phyloP scores from a whole-genome alignment of 768 basidiomycete species.

The Macrolepiota dolichaula region DNA sequence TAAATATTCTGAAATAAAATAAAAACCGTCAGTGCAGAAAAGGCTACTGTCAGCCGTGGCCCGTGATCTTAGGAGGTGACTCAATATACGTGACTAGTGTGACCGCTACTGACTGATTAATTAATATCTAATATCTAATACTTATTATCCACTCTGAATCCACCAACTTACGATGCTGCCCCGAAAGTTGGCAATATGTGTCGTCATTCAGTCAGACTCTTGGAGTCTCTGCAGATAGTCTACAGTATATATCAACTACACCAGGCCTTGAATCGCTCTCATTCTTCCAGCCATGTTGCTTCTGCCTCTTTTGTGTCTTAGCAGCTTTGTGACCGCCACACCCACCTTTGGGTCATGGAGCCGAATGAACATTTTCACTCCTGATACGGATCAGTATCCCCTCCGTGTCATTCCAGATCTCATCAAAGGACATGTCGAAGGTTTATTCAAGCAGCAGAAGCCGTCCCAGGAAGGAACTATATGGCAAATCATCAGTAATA shows the following conservation, averaged over 20 bases:
- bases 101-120: too few relatives aligned
- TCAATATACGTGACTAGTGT: neutral
- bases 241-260: neutral
- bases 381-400: neutral
- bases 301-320: neutral
- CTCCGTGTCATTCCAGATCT: neutral
- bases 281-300: neutral
- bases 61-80: neutral
- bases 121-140: too few relatives aligned
- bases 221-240: neutral
- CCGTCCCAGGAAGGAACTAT: constrained; percentile 8
- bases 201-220: constrained; percentile 10
- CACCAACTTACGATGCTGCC: neutral
- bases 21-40: too few relatives aligned
- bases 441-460: neutral
- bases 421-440: neutral
- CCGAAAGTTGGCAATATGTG: neutral
- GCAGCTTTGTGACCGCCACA: neutral
- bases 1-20: neutral
- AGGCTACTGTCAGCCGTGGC: too few relatives aligned
- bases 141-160: too few relatives aligned
- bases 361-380: neutral
- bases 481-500: constrained; percentile 14
- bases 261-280: too few relatives aligned
- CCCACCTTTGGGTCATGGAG: constrained; percentile 8